Percentiles rank a stretch among this genome's conserved stretches.
Evolutionary conservation across 768 basidiomycete genomes (phyloP).

Genomic region (Mrakia frigida): DNA sequence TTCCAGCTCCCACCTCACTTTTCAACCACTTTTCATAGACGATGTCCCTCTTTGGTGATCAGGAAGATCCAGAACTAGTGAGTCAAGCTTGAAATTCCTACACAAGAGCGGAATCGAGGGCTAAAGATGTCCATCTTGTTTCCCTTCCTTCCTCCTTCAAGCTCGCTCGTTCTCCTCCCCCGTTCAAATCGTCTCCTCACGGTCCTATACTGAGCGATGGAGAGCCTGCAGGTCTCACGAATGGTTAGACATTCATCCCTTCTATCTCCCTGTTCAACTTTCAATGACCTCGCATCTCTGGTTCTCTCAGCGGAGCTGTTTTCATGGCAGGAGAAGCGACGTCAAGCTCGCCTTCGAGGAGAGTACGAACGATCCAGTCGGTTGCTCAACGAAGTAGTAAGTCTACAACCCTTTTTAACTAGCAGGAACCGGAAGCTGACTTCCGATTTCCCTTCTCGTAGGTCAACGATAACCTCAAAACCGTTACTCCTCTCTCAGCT

Average conservation of each 20-base stretch:
- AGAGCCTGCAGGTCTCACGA: constrained; percentile 24
- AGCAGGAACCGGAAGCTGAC: not conserved
- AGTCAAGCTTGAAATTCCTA: not conserved
- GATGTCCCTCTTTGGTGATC: constrained; percentile 11
- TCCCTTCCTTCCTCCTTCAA: not conserved
- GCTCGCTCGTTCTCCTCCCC: constrained; percentile 7
- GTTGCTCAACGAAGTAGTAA: constrained; percentile 21
- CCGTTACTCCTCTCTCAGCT: constrained; percentile 63
- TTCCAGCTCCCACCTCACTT: not conserved
- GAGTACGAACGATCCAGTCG: constrained; percentile 21
- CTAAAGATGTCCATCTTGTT: not conserved
- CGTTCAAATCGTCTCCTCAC: constrained; percentile 2
- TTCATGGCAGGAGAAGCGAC: constrained; percentile 27
- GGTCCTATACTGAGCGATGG: constrained; percentile 22
- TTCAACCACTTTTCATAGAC: not conserved
- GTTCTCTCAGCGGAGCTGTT: constrained; percentile 23
- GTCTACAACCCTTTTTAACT: not conserved
- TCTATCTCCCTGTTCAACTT: too few species aligned
- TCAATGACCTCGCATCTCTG: not conserved
- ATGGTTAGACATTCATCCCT: not conserved
- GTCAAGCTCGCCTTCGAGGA: constrained; percentile 20
- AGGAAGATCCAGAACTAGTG: constrained; percentile 13
- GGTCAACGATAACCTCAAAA: constrained; percentile 52
- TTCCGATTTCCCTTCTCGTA: not conserved
- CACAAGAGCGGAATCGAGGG: too few species aligned